Evolutionary conservation across 371 early-diverging fungal genomes (phyloP).

Genomic region (Mortierella sp.): DNA sequence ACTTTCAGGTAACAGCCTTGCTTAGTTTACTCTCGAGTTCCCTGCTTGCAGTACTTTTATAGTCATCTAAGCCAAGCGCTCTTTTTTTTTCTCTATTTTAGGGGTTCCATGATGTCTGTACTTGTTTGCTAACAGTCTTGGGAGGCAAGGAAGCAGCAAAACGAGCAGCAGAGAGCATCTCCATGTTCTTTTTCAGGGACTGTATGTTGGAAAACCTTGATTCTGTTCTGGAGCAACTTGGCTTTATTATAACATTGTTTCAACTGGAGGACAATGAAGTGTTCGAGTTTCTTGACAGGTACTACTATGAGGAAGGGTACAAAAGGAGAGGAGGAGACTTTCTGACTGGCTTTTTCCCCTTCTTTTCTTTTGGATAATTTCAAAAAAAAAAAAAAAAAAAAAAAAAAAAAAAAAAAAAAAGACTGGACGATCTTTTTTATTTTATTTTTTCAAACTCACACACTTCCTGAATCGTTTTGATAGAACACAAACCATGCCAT

Average conservation of each 20-base stretch:
- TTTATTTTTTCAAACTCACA: too few species aligned
- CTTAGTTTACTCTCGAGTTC: neutral
- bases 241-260: constrained; percentile 64
- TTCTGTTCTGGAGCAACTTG: constrained; percentile 65
- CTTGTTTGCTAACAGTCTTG: constrained; percentile 66
- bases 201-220: constrained; percentile 70
- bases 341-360: too few species aligned
- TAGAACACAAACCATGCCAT: constrained; percentile 76
- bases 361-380: neutral
- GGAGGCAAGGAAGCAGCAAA: constrained; percentile 60
- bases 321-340: neutral
- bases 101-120: constrained; percentile 82
- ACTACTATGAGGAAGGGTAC: constrained; percentile 13
- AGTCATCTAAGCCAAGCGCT: neutral
- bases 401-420: too few species aligned
- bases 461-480: too few species aligned
- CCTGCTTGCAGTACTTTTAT: too few species aligned
- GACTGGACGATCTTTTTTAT: too few species aligned
- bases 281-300: constrained; percentile 60
- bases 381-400: too few species aligned
- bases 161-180: constrained; percentile 60
- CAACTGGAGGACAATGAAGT: constrained; percentile 61
- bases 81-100: constrained; percentile 16
- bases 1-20: constrained; percentile 66
- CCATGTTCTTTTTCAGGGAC: constrained; percentile 75